Base-by-base conservation (phyloP, 2,329 filamentous ascomycete genomes). In the Chaetomiaceae sp. region DNA sequence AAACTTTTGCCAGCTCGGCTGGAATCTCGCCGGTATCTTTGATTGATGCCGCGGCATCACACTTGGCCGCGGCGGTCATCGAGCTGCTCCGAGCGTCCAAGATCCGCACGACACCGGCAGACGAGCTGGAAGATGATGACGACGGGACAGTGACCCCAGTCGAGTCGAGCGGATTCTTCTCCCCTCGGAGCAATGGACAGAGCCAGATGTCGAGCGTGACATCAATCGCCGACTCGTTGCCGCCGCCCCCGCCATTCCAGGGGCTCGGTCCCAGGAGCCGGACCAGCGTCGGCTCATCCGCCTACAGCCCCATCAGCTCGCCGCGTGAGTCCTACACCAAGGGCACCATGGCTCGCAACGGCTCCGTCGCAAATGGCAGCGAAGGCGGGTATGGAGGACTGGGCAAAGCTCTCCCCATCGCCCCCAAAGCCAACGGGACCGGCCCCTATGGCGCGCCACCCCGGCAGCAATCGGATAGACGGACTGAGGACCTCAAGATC, bases 21-120 rank as follows among this genome's bases (percentile, higher is more conserved):
- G 93, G 93, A 25, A 79, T 99, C 27, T 92, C 89, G 1, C 93
- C 93, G 0, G 86, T 99, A n/a, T 95, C 89, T 5, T 72, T 99
- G 3, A 75, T 99, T 19, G 93, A 99, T 67, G 93, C 92, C 3
- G 92, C 93, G 2, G 90, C 92, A 7, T 93, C 89, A 20, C 90
- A 99, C 69, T 76, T 97, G 31, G 89, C 89, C 1, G 83, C 87
- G 4, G 84, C 91, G 2, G 78, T 97, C 20, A 84, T 99, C 17
- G 91, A 96, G 61, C 77, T 97, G 13, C 76, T 96, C 47, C 86
- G 88, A 43, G 73, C 81, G 5, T 90, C 89, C 62, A 96, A 95
- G 70, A 89, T 97, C 58, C 81, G 86, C 27, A 76, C 83, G 8
- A 93, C 88, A 0, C 84, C 87, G 2, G 77, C 77, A 2, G 82